Evolutionary conservation across 306 rosid genomes (phyloP).

Genomic region (Prinsepia uniflora): DNA sequence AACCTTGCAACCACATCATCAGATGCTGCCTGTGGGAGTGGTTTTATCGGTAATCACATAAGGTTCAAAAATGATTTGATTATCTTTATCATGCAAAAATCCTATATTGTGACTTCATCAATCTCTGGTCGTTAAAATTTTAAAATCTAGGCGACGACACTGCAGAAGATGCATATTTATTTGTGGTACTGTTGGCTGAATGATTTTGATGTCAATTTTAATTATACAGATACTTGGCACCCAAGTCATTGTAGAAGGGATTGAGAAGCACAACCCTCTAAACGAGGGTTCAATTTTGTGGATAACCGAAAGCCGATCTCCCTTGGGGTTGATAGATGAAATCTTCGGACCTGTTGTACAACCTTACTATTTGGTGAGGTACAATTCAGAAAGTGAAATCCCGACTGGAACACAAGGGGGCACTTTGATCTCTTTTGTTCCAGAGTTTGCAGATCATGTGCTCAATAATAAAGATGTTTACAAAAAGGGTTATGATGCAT

Average conservation of each 20-base stretch:
- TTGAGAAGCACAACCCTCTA: constrained; percentile 79
- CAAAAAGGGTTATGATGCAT: constrained; percentile 91
- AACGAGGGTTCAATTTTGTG: constrained; percentile 85
- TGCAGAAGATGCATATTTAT: constrained; percentile 6
- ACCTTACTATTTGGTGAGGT: constrained; percentile 76
- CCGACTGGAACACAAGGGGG: constrained; percentile 56
- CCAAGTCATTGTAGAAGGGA: constrained; percentile 79
- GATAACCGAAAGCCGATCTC: constrained; percentile 65
- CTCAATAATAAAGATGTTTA: constrained; percentile 66
- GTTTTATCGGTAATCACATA: constrained; percentile 67
- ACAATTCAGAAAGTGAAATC: constrained; percentile 76
- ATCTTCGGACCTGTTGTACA: constrained; percentile 89
- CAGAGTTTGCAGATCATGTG: constrained; percentile 70
- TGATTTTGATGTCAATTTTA: constrained; percentile 21
- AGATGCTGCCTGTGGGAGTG: constrained; percentile 66
- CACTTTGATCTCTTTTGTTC: constrained; percentile 61
- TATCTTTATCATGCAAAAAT: background rate
- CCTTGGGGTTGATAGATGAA: constrained; percentile 80
- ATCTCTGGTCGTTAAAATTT: background rate
- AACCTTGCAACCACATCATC: constrained; percentile 65
- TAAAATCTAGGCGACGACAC: constrained; percentile 16
- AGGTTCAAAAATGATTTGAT: background rate
- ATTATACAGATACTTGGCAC: constrained; percentile 57
- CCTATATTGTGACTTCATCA: background rate
- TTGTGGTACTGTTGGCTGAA: constrained; percentile 6